phyloP scores from a whole-genome alignment of 2,329 filamentous ascomycete genomes.

The Fusarium tupiense region DNA sequence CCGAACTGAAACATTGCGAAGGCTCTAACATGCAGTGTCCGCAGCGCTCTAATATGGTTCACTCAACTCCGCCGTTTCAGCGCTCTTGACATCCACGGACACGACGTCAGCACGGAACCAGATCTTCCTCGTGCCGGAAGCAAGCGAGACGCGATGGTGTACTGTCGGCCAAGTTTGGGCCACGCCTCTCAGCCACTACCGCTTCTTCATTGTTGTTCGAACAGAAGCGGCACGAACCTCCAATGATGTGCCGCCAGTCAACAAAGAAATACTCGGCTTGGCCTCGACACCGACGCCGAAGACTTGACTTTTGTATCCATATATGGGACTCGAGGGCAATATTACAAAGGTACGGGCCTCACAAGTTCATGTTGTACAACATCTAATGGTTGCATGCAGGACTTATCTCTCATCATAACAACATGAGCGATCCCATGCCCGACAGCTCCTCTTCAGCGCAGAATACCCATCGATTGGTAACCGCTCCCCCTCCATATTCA shows the following conservation, averaged over 20 bases:
- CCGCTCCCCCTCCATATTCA: not conserved
- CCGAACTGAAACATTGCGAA: not conserved
- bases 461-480: fast-evolving
- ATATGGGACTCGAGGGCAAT: fast-evolving
- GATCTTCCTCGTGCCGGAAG: fast-evolving
- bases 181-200: not conserved
- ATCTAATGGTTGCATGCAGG: not conserved
- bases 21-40: not conserved
- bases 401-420: too few relatives aligned
- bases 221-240: not conserved
- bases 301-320: not conserved
- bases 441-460: not conserved
- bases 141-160: fast-evolving
- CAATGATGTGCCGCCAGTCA: not conserved
- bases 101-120: too few relatives aligned
- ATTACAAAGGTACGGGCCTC: not conserved
- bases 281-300: fast-evolving
- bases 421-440: not conserved
- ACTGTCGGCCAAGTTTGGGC: not conserved
- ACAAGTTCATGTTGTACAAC: not conserved
- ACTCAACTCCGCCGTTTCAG: not conserved
- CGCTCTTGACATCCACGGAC: not conserved
- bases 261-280: not conserved
- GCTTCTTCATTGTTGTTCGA: not conserved
- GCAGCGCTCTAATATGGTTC: not conserved